Evolutionary conservation across 768 basidiomycete genomes (phyloP), one percentile per base, ranked within the genome.

Genomic region (Phylloporus sp.): DNA sequence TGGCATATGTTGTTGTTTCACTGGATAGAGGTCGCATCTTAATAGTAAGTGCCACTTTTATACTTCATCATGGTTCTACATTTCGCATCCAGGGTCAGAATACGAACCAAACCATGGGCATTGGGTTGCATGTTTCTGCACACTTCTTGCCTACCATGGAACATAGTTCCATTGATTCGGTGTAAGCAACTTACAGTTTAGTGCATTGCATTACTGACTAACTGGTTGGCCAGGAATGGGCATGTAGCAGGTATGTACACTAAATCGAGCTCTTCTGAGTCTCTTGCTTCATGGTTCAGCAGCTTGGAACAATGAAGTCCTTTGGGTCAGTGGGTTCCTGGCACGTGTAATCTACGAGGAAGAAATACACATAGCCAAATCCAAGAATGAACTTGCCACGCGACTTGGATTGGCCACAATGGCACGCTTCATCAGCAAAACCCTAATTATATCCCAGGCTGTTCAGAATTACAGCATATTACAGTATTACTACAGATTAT

Each of bases 71-170:
- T 4, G 8, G 4, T 18, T 27, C 4, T 29, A 31, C 31, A 46
- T 17, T 10, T 23, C 13, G 7, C 39, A 18, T 39, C 6, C 17
- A 89, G 86, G 90, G 90, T 14, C 91, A 94, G 65, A 80, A 90
- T 15, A 95, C 91, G 3, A 82, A 76, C 6, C 94, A 98, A 65
- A 94, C 90, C 3, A 95, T 93, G 0, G 94, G 94, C 15, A 67
- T 81, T 11, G 73, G 72, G 2, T 69, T 75, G 0, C 79, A 84
- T 43, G 66, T 86, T 46, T 73, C 90, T 3, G 82, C 86, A 9
- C 75, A 92, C 6, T 96, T 96, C 62, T 92, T 97, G 41, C 90
- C 92, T 7, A 97, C 95, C 0, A 90, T 97, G 6, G 95, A 98
- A 65, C 79, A 94, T 54, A 92, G 96, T 65, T 84, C 86, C 0